Evolutionary conservation across 1,284 basidiomycete species (phyloP).

Genomic region (Trametes polyzona): DNA sequence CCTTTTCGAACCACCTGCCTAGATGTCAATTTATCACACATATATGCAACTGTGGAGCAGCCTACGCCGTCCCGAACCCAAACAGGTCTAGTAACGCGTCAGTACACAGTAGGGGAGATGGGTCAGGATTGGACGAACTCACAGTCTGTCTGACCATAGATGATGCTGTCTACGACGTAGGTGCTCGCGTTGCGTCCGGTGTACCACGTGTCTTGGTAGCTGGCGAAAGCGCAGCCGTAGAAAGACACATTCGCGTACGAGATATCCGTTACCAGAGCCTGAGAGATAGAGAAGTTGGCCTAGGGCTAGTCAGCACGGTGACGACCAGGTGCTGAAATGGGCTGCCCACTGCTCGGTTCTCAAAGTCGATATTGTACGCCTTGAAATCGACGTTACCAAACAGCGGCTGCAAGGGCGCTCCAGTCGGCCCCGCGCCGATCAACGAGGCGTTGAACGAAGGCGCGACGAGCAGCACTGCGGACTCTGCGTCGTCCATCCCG

Average conservation of each 20-base stretch:
- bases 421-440: conserved; percentile 59
- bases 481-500: conserved; percentile 55
- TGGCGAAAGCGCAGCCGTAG: conserved; percentile 66
- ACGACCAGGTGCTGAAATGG: background rate
- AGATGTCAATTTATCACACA: background rate
- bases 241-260: conserved; percentile 69
- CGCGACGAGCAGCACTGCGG: conserved; percentile 56
- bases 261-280: conserved; percentile 62
- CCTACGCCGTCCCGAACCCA: conserved; percentile 51
- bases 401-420: conserved; percentile 55
- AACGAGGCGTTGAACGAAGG: conserved; percentile 53
- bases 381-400: conserved; percentile 65
- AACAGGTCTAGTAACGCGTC: conserved; percentile 12
- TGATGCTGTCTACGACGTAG: conserved; percentile 62
- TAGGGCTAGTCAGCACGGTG: conserved; percentile 24
- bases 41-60: background rate
- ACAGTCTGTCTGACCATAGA: conserved; percentile 70
- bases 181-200: conserved; percentile 63
- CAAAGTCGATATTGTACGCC: conserved; percentile 69
- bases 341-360: conserved; percentile 61
- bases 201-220: conserved; percentile 72
- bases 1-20: conserved; percentile 61
- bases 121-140: conserved; percentile 26
- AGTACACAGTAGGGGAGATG: background rate
- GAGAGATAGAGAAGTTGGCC: conserved; percentile 62